Evolutionary conservation across 176 grass and related monocot genomes (phyloP), one percentile per base, ranked within the genome.

Genomic region (Chrysopogon serrulatus): DNA sequence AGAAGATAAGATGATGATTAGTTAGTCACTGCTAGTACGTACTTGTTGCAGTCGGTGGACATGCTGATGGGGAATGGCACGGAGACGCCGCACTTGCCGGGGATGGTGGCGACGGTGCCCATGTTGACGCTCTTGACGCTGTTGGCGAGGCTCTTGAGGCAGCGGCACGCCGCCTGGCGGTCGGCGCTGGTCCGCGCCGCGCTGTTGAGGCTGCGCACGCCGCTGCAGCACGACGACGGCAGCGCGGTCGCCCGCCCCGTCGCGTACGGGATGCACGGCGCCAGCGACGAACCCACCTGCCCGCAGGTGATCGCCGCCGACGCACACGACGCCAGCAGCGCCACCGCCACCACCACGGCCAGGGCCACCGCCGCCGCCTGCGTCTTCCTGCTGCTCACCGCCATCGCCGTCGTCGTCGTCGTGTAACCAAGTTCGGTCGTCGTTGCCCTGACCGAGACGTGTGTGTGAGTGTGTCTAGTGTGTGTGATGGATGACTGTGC

Each of bases 41-140:
- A 90, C 91, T 82, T 93, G 82, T 33, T 36, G 91, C 91, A 93
- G 88, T 93, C 59, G 2, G 76, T 87, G 85, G 84, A 87, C 39
- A 84, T 23, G 72, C 81, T 85, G 77, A 93, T 74, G 65, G 88
- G 85, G 85, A 82, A 93, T 0, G 40, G 43, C 2, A 87, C 82
- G 73, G 17, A 45, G 73, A 93, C 81, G 65, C 87, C 72, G 60
- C 88, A 93, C 82, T 84, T 84, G 76, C 33, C 73, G 31, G 88
- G 77, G 73, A 79, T 67, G 60, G 28, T 43, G n/a, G 88, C 34
- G 85, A 76, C 85, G 74, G 35, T 12, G 39, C 51, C 56, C 48
- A 84, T 56, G 71, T 84, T 67, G 47, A 87, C 17, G 6, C 60
- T 53, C 42, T 70, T 76, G 73, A 89, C 35, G 69, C 5, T 19